Evolutionary conservation across 1,284 basidiomycete genomes (phyloP).

Genomic region (Exobasidium rhododendri): DNA sequence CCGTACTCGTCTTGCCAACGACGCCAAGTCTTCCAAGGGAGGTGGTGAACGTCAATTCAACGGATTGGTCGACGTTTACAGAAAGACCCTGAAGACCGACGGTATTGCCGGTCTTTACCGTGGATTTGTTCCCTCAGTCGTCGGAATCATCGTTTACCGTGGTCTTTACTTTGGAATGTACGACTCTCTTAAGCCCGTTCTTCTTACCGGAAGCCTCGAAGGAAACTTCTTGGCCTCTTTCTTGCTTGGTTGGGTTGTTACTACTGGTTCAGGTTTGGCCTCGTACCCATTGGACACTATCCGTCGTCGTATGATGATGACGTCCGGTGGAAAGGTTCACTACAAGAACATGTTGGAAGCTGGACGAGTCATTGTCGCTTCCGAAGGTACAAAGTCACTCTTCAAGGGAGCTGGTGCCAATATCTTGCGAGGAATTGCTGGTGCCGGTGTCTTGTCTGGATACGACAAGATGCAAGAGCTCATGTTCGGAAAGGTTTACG

Average conservation of each 20-base stretch:
- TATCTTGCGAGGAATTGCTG: constrained; percentile 96
- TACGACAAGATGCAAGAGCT: constrained; percentile 73
- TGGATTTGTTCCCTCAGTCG: constrained; percentile 55
- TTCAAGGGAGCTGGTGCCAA: constrained; percentile 74
- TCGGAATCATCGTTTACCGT: constrained; percentile 55
- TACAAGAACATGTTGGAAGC: constrained; percentile 62
- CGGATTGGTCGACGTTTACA: constrained; percentile 55
- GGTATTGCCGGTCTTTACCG: constrained; percentile 56
- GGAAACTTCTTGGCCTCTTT: constrained; percentile 55
- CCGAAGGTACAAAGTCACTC: constrained; percentile 78
- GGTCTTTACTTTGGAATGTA: constrained; percentile 56
- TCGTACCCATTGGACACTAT: constrained; percentile 56
- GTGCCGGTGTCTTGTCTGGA: constrained; percentile 90
- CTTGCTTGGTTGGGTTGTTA: constrained; percentile 55
- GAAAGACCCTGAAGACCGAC: constrained; percentile 54
- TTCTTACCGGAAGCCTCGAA: constrained; percentile 50
- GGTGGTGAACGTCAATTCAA: constrained; percentile 56
- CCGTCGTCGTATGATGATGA: constrained; percentile 56
- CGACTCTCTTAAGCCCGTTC: constrained; percentile 56
- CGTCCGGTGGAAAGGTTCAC: constrained; percentile 52
- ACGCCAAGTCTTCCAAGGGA: constrained; percentile 54
- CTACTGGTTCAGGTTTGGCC: constrained; percentile 55
- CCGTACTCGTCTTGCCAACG: constrained; percentile 56
- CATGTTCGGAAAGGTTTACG: constrained; percentile 57
- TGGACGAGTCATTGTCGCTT: constrained; percentile 73